Evolutionary conservation across 2,329 filamentous ascomycete genomes (phyloP).

Genomic region (Pseudogymnoascus destructans): DNA sequence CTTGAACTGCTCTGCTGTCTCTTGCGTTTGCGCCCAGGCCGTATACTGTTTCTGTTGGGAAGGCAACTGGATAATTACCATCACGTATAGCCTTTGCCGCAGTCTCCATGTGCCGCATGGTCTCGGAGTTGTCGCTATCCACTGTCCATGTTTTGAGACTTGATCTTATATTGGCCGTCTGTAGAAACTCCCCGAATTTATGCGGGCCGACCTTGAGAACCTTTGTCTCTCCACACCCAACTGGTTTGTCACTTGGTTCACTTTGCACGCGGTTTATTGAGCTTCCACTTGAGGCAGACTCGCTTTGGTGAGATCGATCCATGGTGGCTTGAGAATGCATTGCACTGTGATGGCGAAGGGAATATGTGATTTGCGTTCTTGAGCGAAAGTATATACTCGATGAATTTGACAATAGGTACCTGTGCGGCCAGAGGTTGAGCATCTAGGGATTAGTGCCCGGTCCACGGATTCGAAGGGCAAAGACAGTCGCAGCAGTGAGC

Average conservation of each 20-base stretch:
- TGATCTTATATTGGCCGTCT: not conserved
- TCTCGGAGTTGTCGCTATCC: not conserved
- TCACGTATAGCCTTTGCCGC: conserved; percentile 54
- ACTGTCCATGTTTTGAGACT: not conserved
- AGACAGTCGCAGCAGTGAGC: not conserved
- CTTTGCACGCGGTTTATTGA: not conserved
- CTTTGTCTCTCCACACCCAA: not conserved
- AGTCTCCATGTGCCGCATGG: not conserved
- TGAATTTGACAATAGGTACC: not conserved
- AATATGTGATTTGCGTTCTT: not conserved
- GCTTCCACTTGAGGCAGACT: not conserved
- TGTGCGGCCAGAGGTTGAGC: not conserved
- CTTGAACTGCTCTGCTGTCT: conserved; percentile 64
- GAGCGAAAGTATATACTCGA: not conserved
- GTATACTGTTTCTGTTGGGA: conserved; percentile 96
- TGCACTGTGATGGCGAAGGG: not conserved
- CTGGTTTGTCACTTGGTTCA: not conserved
- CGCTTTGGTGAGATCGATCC: not conserved
- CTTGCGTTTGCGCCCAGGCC: conserved; percentile 94
- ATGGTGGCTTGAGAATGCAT: not conserved
- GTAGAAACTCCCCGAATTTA: not conserved
- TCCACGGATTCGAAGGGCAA: not conserved
- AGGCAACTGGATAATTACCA: conserved; percentile 69
- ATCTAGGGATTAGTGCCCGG: conserved; percentile 1
- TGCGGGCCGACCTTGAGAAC: not conserved